These are phyloP conservation scores for Lactifluus piperatus DNA, from an alignment of 768 basidiomycete species.

Conservation along the genomic window DNA sequence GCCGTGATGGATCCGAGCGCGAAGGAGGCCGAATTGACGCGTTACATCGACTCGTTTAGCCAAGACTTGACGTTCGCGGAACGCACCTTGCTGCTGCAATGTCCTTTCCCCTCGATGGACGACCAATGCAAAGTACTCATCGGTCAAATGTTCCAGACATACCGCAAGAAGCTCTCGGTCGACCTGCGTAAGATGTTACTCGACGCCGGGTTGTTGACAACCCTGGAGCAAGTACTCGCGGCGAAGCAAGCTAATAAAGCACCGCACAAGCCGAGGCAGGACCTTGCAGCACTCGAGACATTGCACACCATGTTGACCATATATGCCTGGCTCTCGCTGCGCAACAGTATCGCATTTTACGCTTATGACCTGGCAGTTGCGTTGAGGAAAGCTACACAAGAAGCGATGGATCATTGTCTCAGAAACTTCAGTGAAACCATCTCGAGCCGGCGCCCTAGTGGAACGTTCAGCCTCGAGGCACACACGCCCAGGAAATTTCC, in stretches of 20 bases:
- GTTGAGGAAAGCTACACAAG: slow-evolving; percentile 57
- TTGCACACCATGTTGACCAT: slow-evolving; percentile 68
- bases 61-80: slow-evolving; percentile 37
- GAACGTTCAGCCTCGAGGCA: neutral
- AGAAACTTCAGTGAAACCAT: neutral
- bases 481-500: neutral
- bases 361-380: slow-evolving; percentile 40
- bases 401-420: slow-evolving; percentile 56
- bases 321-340: slow-evolving; percentile 80
- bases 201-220: slow-evolving; percentile 31
- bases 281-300: slow-evolving; percentile 44
- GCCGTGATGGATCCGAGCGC: slow-evolving; percentile 29
- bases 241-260: slow-evolving; percentile 24
- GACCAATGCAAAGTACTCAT: slow-evolving; percentile 28
- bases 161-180: slow-evolving; percentile 35
- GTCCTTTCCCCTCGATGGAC: slow-evolving; percentile 51
- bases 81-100: slow-evolving; percentile 36
- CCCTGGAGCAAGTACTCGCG: slow-evolving; percentile 35
- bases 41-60: slow-evolving; percentile 36
- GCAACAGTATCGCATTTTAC: slow-evolving; percentile 58
- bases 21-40: slow-evolving; percentile 27
- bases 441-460: neutral
- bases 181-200: slow-evolving; percentile 32
- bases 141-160: slow-evolving; percentile 34
- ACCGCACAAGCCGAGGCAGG: neutral